Conservation (phyloP, 2,329 filamentous ascomycete species). For the Penicillium italicum region DNA sequence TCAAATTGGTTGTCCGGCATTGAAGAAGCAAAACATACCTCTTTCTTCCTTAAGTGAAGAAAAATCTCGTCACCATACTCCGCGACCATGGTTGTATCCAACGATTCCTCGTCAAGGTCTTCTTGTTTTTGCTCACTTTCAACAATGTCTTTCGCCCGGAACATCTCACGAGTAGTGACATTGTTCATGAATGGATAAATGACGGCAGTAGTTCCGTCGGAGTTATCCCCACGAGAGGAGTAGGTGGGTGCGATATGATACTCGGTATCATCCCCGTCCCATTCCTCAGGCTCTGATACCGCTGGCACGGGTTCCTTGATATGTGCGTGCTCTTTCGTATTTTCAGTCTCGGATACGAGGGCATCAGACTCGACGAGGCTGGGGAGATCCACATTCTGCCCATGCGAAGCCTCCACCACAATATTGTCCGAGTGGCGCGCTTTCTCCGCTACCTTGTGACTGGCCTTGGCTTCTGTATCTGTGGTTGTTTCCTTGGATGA, state of each 20-base stretch:
- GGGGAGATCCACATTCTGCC: not conserved
- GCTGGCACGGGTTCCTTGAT: constrained; percentile 24
- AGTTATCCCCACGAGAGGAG: constrained; percentile 70
- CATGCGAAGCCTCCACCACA: constrained; percentile 6
- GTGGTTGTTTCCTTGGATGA: constrained; percentile 31
- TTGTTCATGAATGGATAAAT: constrained; percentile 60
- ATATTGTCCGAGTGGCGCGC: not conserved
- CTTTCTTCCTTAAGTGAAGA: constrained; percentile 80
- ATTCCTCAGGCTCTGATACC: constrained; percentile 61
- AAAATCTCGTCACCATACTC: constrained; percentile 98
- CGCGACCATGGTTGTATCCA: constrained; percentile 96
- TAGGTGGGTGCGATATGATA: constrained; percentile 75
- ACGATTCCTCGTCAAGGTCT: constrained; percentile 81
- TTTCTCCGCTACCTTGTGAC: constrained; percentile 10
- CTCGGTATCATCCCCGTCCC: constrained; percentile 70
- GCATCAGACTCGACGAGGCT: constrained; percentile 19
- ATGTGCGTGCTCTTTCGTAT: constrained; percentile 7
- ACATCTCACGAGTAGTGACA: constrained; percentile 69
- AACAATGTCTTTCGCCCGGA: constrained; percentile 63
- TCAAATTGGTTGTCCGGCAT: not conserved
- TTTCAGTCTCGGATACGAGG: constrained; percentile 14
- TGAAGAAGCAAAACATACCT: constrained; percentile 57
- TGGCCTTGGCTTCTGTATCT: constrained; percentile 8
- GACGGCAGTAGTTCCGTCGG: constrained; percentile 62
- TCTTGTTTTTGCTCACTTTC: constrained; percentile 63